Percentiles rank a stretch among this genome's conserved stretches.
Evolutionary conservation across 2,329 filamentous ascomycete species (phyloP).

Genomic region (Aspergillus novofumigatus): DNA sequence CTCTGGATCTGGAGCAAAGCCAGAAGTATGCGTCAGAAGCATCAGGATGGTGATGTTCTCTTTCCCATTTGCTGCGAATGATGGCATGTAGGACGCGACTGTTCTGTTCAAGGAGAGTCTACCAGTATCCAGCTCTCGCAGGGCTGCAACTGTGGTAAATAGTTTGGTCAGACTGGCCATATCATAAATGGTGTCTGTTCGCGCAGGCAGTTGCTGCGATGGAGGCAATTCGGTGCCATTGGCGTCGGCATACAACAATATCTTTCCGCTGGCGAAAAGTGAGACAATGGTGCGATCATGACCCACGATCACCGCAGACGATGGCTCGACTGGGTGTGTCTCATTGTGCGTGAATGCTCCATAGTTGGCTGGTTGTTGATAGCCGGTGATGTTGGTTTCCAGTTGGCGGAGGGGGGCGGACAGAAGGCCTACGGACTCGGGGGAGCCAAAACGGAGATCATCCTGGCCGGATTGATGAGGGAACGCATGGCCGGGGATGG

Average conservation of each 20-base stretch:
- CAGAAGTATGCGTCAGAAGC: slow-evolving; percentile 33
- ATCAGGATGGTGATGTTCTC: slow-evolving; percentile 30
- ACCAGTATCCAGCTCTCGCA: slow-evolving; percentile 27
- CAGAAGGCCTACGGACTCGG: neutral
- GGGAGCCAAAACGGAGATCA: neutral
- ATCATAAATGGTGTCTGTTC: slow-evolving; percentile 36
- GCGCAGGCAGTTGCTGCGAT: slow-evolving; percentile 23
- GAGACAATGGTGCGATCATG: slow-evolving; percentile 19
- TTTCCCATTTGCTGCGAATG: slow-evolving; percentile 31
- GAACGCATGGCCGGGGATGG: neutral
- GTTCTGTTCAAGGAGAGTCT: slow-evolving; percentile 22
- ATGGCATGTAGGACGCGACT: slow-evolving; percentile 29
- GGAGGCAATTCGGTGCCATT: slow-evolving; percentile 26
- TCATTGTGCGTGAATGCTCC: slow-evolving; percentile 11
- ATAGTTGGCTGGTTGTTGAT: slow-evolving; percentile 15
- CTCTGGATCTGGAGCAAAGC: slow-evolving; percentile 26
- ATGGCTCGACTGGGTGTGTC: slow-evolving; percentile 17
- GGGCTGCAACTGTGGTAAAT: slow-evolving; percentile 32
- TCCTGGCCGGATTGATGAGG: neutral
- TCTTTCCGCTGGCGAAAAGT: slow-evolving; percentile 18
- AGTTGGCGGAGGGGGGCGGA: neutral
- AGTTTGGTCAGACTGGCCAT: slow-evolving; percentile 39
- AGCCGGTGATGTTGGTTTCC: neutral
- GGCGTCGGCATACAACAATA: slow-evolving; percentile 22
- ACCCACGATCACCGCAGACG: slow-evolving; percentile 13